phyloP scores from a whole-genome alignment of 495 filamentous ascomycete species.

The Hyaloscypha hepaticicola region DNA sequence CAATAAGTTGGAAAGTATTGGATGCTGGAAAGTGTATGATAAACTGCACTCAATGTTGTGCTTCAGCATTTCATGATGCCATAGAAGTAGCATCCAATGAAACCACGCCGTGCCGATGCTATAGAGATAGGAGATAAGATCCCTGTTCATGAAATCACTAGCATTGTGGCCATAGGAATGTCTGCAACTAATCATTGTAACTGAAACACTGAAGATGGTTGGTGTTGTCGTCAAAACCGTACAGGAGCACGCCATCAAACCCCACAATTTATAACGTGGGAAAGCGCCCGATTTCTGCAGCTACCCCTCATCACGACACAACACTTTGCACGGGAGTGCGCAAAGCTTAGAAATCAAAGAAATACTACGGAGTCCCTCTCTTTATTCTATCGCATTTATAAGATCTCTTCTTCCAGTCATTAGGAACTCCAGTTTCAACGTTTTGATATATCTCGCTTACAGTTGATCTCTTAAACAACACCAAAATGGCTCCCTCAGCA shows the following conservation, averaged over 20 bases:
- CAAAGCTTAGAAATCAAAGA: neutral
- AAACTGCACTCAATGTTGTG: neutral
- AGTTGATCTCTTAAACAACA: neutral
- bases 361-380: neutral
- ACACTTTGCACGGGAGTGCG: neutral
- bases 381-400: neutral
- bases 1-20: neutral
- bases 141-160: neutral
- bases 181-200: neutral
- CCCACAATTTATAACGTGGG: neutral
- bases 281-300: neutral
- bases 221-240: neutral
- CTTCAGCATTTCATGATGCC: slow-evolving; percentile 2
- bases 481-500: slow-evolving; percentile 37
- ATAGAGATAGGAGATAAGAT: neutral
- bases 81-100: neutral
- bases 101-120: neutral
- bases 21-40: neutral
- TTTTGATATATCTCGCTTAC: neutral
- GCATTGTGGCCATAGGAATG: too few species aligned
- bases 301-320: neutral
- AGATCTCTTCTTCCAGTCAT: neutral
- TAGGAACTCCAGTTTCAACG: neutral
- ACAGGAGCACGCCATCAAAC: neutral
- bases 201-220: neutral